Evolutionary conservation across 352 stramenopile species (phyloP).

Genomic region (Pythium aristosporum): DNA sequence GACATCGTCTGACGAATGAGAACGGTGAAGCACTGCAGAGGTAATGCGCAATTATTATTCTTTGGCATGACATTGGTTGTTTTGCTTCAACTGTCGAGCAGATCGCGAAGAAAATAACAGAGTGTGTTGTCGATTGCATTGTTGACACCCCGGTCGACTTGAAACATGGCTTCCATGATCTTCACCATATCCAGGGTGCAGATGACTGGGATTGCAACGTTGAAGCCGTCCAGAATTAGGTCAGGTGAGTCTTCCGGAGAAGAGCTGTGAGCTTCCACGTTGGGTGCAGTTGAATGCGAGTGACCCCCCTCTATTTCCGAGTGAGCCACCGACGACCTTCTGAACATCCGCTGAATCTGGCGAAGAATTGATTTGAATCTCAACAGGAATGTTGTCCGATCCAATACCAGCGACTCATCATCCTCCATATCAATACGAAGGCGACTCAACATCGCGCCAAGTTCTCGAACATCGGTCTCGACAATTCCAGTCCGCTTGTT

Average conservation of each 20-base stretch:
- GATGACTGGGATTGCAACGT: conserved; percentile 38
- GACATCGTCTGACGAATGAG: conserved; percentile 41
- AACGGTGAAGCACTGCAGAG: background rate
- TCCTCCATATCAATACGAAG: conserved; percentile 68
- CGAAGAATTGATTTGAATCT: conserved; percentile 32
- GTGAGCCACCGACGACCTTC: background rate
- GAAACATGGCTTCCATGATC: conserved; percentile 53
- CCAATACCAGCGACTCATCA: conserved; percentile 52
- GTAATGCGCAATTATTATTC: background rate
- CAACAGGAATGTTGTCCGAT: conserved; percentile 34
- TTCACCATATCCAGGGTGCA: conserved; percentile 50
- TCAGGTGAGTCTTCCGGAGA: background rate
- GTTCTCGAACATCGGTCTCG: conserved; percentile 27
- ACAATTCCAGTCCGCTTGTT: conserved; percentile 44
- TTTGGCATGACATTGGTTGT: background rate
- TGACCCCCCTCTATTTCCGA: background rate
- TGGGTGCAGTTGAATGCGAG: background rate
- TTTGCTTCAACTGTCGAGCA: conserved; percentile 40
- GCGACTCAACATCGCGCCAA: conserved; percentile 38
- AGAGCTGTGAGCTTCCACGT: background rate
- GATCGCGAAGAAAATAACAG: conserved; percentile 72
- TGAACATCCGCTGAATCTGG: conserved; percentile 45
- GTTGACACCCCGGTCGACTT: conserved; percentile 37
- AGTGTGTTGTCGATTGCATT: conserved; percentile 48
- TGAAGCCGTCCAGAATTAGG: conserved; percentile 42